These are phyloP conservation scores for Vitis hybrid DNA, from an alignment of 177 flowering plant genomes.

Conservation along the genomic window DNA sequence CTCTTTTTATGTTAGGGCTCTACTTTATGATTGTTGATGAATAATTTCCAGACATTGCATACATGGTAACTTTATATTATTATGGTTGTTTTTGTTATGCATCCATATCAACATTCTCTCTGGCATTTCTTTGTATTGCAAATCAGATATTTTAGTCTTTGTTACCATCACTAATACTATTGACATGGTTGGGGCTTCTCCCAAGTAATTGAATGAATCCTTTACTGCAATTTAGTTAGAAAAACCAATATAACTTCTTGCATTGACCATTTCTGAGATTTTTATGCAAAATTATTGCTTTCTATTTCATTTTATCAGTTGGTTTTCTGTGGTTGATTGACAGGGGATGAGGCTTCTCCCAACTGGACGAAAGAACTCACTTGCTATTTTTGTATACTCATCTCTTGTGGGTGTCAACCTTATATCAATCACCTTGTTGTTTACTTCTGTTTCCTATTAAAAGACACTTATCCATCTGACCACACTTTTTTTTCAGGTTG, in stretches of 20 bases:
- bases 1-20: too few relatives aligned
- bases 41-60: too few relatives aligned
- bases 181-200: neutral
- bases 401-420: slow-evolving; percentile 53
- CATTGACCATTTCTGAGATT: neutral
- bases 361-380: slow-evolving; percentile 74
- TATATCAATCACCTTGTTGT: neutral
- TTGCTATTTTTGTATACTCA: slow-evolving; percentile 71
- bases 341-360: slow-evolving; percentile 99
- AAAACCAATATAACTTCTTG: neutral
- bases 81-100: too few relatives aligned
- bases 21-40: too few relatives aligned
- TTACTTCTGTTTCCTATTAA: neutral
- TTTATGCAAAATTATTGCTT: neutral
- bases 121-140: too few relatives aligned
- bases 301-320: neutral
- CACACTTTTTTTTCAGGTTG: slow-evolving; percentile 53
- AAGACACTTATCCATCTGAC: neutral
- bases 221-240: neutral
- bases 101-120: too few relatives aligned
- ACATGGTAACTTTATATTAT: too few relatives aligned
- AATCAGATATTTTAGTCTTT: too few relatives aligned
- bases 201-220: neutral
- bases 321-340: slow-evolving; percentile 10
- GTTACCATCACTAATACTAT: neutral